Conservation (phyloP, 164 flowering plant genomes). For the Magnolia officinalis region DNA sequence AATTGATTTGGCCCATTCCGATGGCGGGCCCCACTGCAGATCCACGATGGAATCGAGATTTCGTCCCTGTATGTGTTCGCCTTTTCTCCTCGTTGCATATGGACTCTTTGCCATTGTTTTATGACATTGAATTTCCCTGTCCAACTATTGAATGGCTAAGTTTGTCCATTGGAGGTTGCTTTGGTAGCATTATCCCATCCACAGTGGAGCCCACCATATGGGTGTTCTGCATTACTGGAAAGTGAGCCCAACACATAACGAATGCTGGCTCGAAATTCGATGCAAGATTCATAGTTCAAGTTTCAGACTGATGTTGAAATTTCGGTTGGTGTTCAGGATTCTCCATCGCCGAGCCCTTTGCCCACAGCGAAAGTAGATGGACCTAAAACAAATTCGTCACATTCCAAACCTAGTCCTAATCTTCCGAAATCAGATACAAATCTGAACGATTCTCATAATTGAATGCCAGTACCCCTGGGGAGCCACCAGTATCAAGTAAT, state of each 20-base stretch:
- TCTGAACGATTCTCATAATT: not conserved
- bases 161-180: not conserved
- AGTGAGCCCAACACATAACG: not conserved
- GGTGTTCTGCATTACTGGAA: not conserved
- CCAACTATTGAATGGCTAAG: not conserved
- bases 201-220: not conserved
- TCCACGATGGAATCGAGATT: not conserved
- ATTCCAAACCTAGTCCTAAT: not conserved
- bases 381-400: not conserved
- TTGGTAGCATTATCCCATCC: not conserved
- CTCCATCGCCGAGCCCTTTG: constrained; percentile 27
- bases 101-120: not conserved
- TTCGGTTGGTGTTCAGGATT: constrained; percentile 9
- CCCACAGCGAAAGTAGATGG: not conserved
- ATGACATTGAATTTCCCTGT: no score
- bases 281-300: not conserved
- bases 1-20: not conserved
- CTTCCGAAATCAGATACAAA: not conserved
- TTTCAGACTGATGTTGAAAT: not conserved
- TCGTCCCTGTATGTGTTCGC: not conserved
- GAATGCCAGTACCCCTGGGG: not conserved
- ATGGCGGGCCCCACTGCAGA: not conserved
- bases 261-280: not conserved
- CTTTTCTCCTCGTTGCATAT: not conserved
- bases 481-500: not conserved